Percentiles rank a stretch among this genome's conserved stretches.
Conservation (phyloP, 2,329 filamentous ascomycete species). For the Monilinia fructigena region DNA sequence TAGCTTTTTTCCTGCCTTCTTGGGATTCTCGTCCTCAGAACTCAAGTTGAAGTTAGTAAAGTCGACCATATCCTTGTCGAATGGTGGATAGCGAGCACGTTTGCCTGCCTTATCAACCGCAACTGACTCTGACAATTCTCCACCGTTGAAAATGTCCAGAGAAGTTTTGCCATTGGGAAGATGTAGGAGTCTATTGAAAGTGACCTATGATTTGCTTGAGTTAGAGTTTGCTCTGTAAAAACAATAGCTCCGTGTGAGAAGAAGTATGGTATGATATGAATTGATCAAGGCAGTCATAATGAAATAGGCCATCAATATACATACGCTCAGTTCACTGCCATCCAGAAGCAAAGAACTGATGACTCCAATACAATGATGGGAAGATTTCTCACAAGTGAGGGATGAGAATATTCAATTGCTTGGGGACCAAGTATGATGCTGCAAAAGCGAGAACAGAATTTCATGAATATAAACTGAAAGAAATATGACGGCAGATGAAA, state of each 20-base stretch:
- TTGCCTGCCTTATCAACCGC: conserved; percentile 28
- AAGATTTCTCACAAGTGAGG: neutral
- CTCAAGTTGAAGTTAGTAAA: conserved; percentile 26
- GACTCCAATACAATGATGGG: neutral
- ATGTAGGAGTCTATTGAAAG: conserved; percentile 46
- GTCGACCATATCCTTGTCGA: conserved; percentile 30
- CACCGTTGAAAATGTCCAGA: conserved; percentile 44
- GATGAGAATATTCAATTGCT: neutral
- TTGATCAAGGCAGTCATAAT: neutral
- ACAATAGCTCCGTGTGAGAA: neutral
- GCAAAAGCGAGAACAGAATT: no score
- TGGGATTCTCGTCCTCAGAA: conserved; percentile 31
- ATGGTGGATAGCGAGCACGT: conserved; percentile 30
- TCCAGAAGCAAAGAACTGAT: neutral
- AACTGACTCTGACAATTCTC: conserved; percentile 27
- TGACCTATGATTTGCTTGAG: conserved; percentile 42
- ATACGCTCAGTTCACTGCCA: conserved; percentile 10
- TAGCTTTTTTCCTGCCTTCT: conserved; percentile 31
- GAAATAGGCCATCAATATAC: neutral
- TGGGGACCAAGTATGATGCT: no score
- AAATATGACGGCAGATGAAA: neutral
- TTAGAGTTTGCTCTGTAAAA: neutral
- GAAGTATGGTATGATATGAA: neutral
- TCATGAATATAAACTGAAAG: neutral
- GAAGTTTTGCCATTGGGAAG: conserved; percentile 49